Base-by-base conservation (phyloP, 2,329 filamentous ascomycete species). In the Meredithiella fracta region DNA sequence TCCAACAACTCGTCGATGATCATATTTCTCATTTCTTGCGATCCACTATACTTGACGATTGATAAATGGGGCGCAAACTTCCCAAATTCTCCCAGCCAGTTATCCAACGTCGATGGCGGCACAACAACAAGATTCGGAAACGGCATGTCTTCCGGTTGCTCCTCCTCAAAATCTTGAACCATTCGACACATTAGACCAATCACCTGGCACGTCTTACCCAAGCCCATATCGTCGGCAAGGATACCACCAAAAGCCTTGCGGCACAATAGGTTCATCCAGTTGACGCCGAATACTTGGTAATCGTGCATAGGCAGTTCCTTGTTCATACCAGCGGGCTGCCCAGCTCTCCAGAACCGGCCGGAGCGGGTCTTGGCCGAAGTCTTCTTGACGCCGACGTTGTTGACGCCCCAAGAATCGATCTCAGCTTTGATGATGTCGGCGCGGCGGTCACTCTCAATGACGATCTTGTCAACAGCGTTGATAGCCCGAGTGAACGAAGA, bases 171-270 rank as follows among this genome's bases (percentile, higher is more conserved):
- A 29, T 78, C 78, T 64, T 89, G 80, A 15, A 86, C 80, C 25
- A 98, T 73, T 63, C 95, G 83, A 15, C 88, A 85, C 49, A 98
- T 75, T 63, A 98, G 88, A 0, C 88, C 82, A 62, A 98, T 95
- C 60, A 97, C 88, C 64, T 98, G 91, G 63, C 89, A 96, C 0
- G 92, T 98, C 73, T 98, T 98, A 49, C 92, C 92, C 42, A 91
- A 73, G 53, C 86, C 92, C 92, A 98, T 98, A 65, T 98, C 92
- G 65, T 98, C 92, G 1, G 92, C 92, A 17, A 98, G 73, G 57
- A 98, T 97, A 60, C 89, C 91, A 49, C 87, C 91, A 53, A 94
- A 77, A 26, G 82, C 76, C 58, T 86, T 82, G 54, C 82, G 76
- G 70, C 88, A 94, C 14, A 98, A 75, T 49, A 97, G 70, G 56